These are phyloP conservation scores for Sugiyamaella valdiviana DNA, from an alignment of 805 yeast species.

Conservation along the genomic window DNA sequence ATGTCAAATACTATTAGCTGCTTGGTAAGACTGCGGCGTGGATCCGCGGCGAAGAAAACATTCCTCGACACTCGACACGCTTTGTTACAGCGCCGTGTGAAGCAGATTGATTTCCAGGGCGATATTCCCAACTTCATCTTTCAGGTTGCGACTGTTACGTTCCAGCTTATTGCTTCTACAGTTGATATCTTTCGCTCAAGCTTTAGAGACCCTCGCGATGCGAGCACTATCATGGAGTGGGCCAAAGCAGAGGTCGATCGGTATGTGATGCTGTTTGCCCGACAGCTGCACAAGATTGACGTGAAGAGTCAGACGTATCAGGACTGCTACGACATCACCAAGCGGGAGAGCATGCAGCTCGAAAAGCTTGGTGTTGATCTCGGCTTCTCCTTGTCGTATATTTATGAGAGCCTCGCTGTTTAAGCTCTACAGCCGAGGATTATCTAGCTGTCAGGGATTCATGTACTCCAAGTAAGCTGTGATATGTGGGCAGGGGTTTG, in stretches of 20 bases:
- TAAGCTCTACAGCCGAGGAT: constrained; percentile 8
- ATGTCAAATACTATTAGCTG: constrained; percentile 28
- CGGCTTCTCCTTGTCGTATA: constrained; percentile 55
- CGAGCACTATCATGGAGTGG: constrained; percentile 72
- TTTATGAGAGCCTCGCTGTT: constrained; percentile 15
- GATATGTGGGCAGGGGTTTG: no score
- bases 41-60: constrained; percentile 43
- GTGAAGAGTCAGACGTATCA: constrained; percentile 46
- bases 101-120: constrained; percentile 50
- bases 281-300: constrained; percentile 61
- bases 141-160: constrained; percentile 57
- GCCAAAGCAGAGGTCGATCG: constrained; percentile 55
- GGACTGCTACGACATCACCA: constrained; percentile 49
- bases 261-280: constrained; percentile 54
- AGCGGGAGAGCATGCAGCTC: constrained; percentile 55
- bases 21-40: constrained; percentile 38
- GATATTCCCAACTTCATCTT: constrained; percentile 48
- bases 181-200: constrained; percentile 46
- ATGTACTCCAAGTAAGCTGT: no score
- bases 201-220: constrained; percentile 40
- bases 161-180: constrained; percentile 55
- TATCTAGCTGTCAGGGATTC: no score
- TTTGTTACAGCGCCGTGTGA: constrained; percentile 42
- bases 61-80: constrained; percentile 44
- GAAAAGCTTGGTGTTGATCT: constrained; percentile 66